Percentiles rank a stretch among this genome's conserved stretches.
Evolutionary conservation across 148 eudicot genomes (phyloP).

Genomic region (Nepenthes gracilis): DNA sequence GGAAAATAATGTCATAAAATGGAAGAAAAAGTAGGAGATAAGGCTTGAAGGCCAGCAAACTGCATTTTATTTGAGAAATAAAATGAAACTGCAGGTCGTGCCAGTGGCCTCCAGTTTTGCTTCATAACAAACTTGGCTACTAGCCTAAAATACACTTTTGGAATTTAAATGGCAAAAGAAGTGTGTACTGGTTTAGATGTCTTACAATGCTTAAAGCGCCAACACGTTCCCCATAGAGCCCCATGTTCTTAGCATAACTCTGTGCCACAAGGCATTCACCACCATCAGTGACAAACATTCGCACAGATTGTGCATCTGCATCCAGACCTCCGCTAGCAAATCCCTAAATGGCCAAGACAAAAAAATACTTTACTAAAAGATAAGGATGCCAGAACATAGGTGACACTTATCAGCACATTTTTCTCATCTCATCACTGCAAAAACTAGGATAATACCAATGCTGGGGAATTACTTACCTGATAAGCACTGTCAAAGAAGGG

Average conservation of each 20-base stretch:
- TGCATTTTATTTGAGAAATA: no score
- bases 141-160: not conserved
- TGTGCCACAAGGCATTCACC: slow-evolving; percentile 94
- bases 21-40: no score
- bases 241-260: slow-evolving; percentile 98
- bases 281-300: slow-evolving; percentile 87
- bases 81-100: no score
- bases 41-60: not conserved
- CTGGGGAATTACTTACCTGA: slow-evolving; percentile 39
- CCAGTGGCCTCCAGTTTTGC: not conserved
- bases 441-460: not conserved
- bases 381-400: not conserved
- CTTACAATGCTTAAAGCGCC: slow-evolving; percentile 97
- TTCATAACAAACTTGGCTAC: not conserved
- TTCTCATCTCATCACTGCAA: not conserved
- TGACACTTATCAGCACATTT: not conserved
- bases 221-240: slow-evolving; percentile 97
- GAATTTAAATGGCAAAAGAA: not conserved
- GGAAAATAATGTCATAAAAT: not conserved
- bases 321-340: slow-evolving; percentile 97
- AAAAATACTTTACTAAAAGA: not conserved
- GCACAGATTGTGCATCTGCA: slow-evolving; percentile 73
- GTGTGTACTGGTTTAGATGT: not conserved
- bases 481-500: slow-evolving; percentile 99
- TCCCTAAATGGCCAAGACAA: slow-evolving; percentile 33